Conservation (phyloP, 257 asterid genomes). For the Marsdenia floribunda region DNA sequence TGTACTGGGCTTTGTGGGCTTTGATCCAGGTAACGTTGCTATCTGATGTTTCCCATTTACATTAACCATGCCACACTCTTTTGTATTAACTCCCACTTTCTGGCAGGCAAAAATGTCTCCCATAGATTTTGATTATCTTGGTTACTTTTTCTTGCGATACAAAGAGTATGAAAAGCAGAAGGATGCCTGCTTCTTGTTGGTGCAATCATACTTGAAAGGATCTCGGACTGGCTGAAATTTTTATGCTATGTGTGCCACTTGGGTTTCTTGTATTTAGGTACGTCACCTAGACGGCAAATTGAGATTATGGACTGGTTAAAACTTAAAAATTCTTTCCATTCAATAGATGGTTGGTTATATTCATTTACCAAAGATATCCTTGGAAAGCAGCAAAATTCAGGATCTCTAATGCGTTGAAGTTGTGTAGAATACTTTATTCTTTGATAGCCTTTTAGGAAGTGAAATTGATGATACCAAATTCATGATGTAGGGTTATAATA, state of each 20-base stretch:
- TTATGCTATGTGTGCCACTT: background rate
- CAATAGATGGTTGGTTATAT: background rate
- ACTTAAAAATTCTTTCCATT: background rate
- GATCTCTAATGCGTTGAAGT: background rate
- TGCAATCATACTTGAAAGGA: conserved; percentile 30
- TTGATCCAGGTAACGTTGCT: conserved; percentile 67
- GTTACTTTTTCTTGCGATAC: conserved; percentile 75
- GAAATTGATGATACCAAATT: background rate
- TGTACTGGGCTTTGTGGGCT: conserved; percentile 96
- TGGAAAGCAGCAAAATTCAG: background rate
- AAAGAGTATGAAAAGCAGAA: conserved; percentile 68
- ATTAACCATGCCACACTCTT: background rate
- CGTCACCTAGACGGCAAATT: background rate
- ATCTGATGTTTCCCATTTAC: conserved; percentile 7
- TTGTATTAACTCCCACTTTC: conserved; percentile 13
- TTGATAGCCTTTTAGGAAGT: background rate
- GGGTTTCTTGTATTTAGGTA: background rate
- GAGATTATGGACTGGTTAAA: background rate
- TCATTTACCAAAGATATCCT: background rate
- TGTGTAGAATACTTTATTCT: background rate
- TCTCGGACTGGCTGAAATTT: conserved; percentile 18
- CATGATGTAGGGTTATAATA: background rate
- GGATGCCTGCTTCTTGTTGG: conserved; percentile 43
- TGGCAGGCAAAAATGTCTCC: conserved; percentile 93
- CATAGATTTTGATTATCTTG: conserved; percentile 71